Base-by-base conservation (phyloP, 352 stramenopile species). In the Saprolegnia diclina region DNA sequence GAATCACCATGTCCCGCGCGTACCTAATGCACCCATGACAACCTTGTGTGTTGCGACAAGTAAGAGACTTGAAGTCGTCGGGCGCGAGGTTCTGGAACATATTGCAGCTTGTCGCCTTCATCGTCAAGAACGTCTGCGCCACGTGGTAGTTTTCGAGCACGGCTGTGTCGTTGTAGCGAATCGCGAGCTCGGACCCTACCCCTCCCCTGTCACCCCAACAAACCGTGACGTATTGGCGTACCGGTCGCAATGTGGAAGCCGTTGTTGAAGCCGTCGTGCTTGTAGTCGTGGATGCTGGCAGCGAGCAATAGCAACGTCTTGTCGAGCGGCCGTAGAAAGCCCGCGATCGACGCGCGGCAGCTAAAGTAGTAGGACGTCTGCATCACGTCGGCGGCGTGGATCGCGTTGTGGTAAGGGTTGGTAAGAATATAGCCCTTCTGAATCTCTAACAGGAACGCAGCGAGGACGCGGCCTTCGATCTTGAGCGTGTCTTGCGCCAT, bases 261-360 rank as follows among this genome's bases (percentile, higher is more conserved):
- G 71, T 97, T 95, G 74, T 94, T 97, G 63, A 93, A 92, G 9
- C 89, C 89, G 54, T 94, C 87, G 71, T 97, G 89, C 74, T 88
- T 92, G 71, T 94, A 95, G 64, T 97, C 89, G 72, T 97, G 89
- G 53, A 97, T 89, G 4, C 77, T 83, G 4, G 89, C 89, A 3
- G 86, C 81, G 48, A 96, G 76, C 22, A 97, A 74, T 18, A 88
- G 75, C 0, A 92, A 74, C 29, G 78, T 83, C n/a, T 82, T 77
- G 68, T 94, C 85, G 0, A 92, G 72, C 7, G 87, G 86, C 32
- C 86, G 77, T 52, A 96, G 70, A 63, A 89, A 94, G 16, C 82
- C 77, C 53, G 81, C 48, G 11, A 97, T 67, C 46, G 94, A 81
- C 0, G 80, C 81, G 53, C 92, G 82, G 37, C 84, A 80, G 22